Base-by-base conservation (phyloP, 352 stramenopile genomes). In the Elongisporangium prolatum region DNA sequence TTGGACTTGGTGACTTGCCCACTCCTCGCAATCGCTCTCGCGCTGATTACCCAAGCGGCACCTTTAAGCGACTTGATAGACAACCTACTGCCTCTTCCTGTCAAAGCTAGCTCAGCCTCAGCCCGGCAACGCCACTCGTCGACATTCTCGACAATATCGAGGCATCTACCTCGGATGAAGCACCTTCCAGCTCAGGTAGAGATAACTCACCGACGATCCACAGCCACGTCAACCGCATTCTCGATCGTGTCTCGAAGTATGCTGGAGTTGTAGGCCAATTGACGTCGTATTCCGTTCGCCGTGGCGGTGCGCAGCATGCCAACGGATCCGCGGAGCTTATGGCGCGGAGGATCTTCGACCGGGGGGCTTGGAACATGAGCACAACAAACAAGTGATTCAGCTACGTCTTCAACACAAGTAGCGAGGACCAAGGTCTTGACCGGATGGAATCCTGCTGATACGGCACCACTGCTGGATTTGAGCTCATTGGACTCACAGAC, bases 231-330 rank as follows among this genome's bases (percentile, higher is more conserved):
- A 74, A 74, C 17, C 48, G 59, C 0, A 10, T 69, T 2, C 65
- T 74, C 4, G 58, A 57, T 13, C 59, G 59, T 6, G 21, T 77
- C 1, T 10, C 21, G 0, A 3, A 0, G 0, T 25, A 22, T 0
- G 56, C 56, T 20, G 62, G 54, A 2, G 54, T 72, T 0, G 18
- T 48, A 5, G 56, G 49, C 4, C 7, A 25, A 6, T 44, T 72
- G 3, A 68, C 57, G 1, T 74, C 63, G 1, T 66, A 70, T 16
- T 70, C 69, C 0, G 67, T 77, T 53, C 47, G 59, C 0, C 54
- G 64, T 17, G 60, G 48, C 2, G 63, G 53, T 63, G 64, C 52
- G 1, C 56, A 65, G 21, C 60, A 63, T n/a, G 53, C 56, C 0
- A 54, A 63, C 17, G 50, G 25, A 10, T 38, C 28, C 3, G 28